Evolutionary conservation across 345 rosid species (phyloP), one percentile per base, ranked within the genome.

Genomic region (Crucihimalaya himalaica): DNA sequence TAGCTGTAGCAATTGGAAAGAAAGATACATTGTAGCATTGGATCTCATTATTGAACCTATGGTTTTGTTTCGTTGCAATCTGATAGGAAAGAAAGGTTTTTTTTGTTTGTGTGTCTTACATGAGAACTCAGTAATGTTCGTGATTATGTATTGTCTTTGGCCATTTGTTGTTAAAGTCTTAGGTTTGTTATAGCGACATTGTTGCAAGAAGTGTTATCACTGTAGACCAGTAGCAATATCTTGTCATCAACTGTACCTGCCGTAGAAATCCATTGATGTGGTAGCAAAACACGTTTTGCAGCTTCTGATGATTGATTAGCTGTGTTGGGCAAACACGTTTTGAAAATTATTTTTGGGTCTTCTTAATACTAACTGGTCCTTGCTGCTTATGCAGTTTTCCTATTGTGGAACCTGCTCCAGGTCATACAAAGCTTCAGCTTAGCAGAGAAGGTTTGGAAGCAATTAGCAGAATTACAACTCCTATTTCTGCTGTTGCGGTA

Each of bases 341-440:
- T 12, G 57, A 21, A 32, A 19, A 27, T 62, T 4, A 31, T 37
- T 18, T 10, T 16, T 23, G n/a, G 29, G 18, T 57, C 25, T 16
- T 48, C 13, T 12, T 29, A 31, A 25, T 11, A 15, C 31, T 3
- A 39, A 20, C 9, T 71, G 47, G 1, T 48, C 3, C 23, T 76
- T 64, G 72, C 59, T 79, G 39, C 43, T 12, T 62, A 50, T 77
- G 43, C 82, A 96, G 99, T 66, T 92, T 92, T 83, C 97, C 97
- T 16, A 90, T 96, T 34, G 82, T 92, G 23, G 99, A 92, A 69
- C 99, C 99, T 83, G 97, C 89, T 86, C 96, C 93, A 31, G 89
- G 90, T 70, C 99, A 92, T 74, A 96, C 98, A 31, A 96, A 96
- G 84, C 98, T 96, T 68, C 97, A 88, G 40, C 98, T 96, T 81